Percentiles rank a stretch among this genome's conserved stretches.
These are phyloP conservation scores for Phyllosticta paracitricarpa DNA, from an alignment of 2,329 filamentous ascomycete genomes.

Conservation along the genomic window DNA sequence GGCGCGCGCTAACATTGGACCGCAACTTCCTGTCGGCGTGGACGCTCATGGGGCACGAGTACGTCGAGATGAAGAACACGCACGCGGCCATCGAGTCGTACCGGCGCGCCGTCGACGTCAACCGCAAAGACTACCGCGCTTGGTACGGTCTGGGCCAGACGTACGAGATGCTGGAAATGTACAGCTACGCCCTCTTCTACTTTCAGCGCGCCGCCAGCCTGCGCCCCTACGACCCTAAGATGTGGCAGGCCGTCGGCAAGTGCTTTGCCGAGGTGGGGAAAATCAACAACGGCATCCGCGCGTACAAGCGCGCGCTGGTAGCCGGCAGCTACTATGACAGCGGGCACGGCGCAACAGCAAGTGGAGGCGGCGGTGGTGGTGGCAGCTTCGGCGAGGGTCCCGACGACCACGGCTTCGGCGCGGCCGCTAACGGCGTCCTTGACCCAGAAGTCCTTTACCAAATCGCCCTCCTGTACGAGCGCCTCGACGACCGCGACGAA, in stretches of 20 bases:
- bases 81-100: conserved; percentile 97
- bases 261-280: conserved; percentile 86
- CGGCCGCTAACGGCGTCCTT: conserved; percentile 48
- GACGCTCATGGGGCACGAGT: conserved; percentile 98
- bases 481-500: conserved; percentile 65
- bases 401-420: conserved; percentile 26
- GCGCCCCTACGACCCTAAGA: conserved; percentile 92
- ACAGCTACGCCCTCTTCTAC: conserved; percentile 94
- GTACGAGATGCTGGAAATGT: conserved; percentile 96
- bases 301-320: conserved; percentile 81
- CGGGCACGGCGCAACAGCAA: conserved; percentile 43
- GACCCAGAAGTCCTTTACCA: conserved; percentile 87
- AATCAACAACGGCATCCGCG: conserved; percentile 83
- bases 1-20: conserved; percentile 81
- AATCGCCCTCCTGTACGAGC: conserved; percentile 83
- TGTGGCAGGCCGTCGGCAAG: conserved; percentile 94
- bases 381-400: conserved; percentile 38
- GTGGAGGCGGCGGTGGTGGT: conserved; percentile 37
- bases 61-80: conserved; percentile 96
- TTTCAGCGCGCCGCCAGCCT: conserved; percentile 91
- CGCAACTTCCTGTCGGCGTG: conserved; percentile 86
- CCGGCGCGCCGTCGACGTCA: conserved; percentile 87
- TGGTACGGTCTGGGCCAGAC: conserved; percentile 98
- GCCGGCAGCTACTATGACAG: conserved; percentile 79
- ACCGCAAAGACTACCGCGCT: conserved; percentile 89